Base-by-base conservation (phyloP, 495 filamentous ascomycete species). In the Aspergillus ostianus region DNA sequence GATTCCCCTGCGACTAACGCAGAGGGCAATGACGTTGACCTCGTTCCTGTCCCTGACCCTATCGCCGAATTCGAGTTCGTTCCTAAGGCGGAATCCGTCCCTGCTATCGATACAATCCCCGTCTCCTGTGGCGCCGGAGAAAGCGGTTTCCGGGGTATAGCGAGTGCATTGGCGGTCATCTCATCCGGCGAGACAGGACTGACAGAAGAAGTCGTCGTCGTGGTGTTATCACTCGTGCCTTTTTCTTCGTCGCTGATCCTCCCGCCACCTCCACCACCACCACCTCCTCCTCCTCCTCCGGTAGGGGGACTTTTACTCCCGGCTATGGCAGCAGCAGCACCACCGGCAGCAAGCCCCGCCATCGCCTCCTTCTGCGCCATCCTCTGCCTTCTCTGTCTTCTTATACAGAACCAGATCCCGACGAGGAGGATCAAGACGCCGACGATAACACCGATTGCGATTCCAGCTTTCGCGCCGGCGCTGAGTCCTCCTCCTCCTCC, bases 381-480 rank as follows among this genome's bases (percentile, higher is more conserved):
- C 36, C 36, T 41, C 36, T 41, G 36, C 36, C 36, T 13, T 17
- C 36, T 13, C 9, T 41, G 36, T 10, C 36, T 13, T 41, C 36
- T 13, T 1, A 41, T 2, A 41, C 36, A 41, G 10, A 41, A 15
- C 36, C 36, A 41, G 5, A 41, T 41, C 9, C 3, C 13, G 2
- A 41, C 8, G 1, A 41, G 13, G 36, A 41, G 2, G 8, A 41
- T 2, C 36, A 17, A 8, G 8, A 41, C 36, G 36, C 36, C 36
- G 1, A 44, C 15, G 30, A 54, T 45, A 3, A 54, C 51, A 17
- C 51, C 51, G 0, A 54, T 15, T 2, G 51, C 51, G 45, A 45
- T 26, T n/a, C 19, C 49, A 8, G 48, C 19, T 13, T 51, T 63
- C 23, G 61, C 54, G 53, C 71, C 74, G 10, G 62, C 61, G 19